phyloP scores from a whole-genome alignment of 257 asterid genomes.

The Solanum bulbocastanum region DNA sequence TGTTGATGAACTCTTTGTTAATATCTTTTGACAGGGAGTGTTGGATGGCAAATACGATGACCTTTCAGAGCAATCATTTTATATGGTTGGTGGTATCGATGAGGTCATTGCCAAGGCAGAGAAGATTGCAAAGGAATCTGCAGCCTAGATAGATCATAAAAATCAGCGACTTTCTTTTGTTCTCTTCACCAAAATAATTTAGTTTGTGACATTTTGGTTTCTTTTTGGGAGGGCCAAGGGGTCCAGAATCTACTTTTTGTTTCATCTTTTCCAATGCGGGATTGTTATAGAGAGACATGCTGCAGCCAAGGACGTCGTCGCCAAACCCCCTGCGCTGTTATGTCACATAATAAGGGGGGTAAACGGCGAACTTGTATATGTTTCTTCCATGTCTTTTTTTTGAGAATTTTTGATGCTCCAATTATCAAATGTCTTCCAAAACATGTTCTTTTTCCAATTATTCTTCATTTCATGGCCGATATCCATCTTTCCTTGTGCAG shows the following conservation, averaged over 20 bases:
- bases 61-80: slow-evolving; percentile 85
- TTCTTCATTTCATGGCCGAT: background rate
- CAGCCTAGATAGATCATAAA: slow-evolving; percentile 31
- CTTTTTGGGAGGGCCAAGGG: slow-evolving; percentile 15
- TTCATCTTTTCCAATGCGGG: slow-evolving; percentile 13
- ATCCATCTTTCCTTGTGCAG: background rate
- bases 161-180: slow-evolving; percentile 1
- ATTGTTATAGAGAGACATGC: slow-evolving; percentile 20
- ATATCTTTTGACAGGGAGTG: slow-evolving; percentile 47
- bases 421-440: background rate
- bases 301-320: slow-evolving; percentile 22
- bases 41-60: slow-evolving; percentile 92
- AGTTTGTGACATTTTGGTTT: slow-evolving; percentile 19
- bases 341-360: slow-evolving; percentile 39
- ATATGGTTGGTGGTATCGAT: slow-evolving; percentile 97
- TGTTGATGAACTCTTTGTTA: background rate
- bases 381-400: slow-evolving; percentile 18
- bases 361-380: slow-evolving; percentile 43
- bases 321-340: slow-evolving; percentile 24
- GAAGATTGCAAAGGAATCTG: slow-evolving; percentile 91
- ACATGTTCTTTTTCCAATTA: background rate
- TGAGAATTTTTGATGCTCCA: slow-evolving; percentile 9
- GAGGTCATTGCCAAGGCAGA: slow-evolving; percentile 96
- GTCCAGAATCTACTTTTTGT: slow-evolving; percentile 12
- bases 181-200: slow-evolving; percentile 50